These are phyloP conservation scores for Dichotomocladium elegans DNA, from an alignment of 371 early-diverging fungal genomes.

Conservation along the genomic window DNA sequence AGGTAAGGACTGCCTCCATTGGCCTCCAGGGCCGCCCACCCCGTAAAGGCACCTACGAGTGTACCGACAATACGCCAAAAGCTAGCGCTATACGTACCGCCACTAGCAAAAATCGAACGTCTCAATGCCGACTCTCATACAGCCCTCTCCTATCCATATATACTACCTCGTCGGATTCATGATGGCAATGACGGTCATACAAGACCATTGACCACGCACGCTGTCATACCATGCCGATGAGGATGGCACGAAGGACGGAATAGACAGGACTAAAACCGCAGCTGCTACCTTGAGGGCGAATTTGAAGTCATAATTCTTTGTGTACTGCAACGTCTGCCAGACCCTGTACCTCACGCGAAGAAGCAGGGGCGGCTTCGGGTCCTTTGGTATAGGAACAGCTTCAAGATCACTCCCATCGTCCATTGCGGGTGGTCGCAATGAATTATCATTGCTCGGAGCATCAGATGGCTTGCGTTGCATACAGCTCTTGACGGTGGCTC, in stretches of 20 bases:
- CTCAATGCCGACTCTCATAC: background rate
- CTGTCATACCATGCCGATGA: constrained; percentile 32
- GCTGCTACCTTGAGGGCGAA: constrained; percentile 59
- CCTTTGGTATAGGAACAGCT: background rate
- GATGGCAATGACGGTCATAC: constrained; percentile 56
- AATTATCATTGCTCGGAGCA: background rate
- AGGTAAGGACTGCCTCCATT: constrained; percentile 48
- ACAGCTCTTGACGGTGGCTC: background rate
- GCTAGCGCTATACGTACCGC: constrained; percentile 52
- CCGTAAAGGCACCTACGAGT: constrained; percentile 45
- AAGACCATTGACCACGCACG: constrained; percentile 58
- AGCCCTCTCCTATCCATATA: background rate
- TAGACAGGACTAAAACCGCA: constrained; percentile 38
- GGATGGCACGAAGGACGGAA: constrained; percentile 49
- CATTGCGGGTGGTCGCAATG: too few species aligned
- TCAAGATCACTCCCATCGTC: too few species aligned
- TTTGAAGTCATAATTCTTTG: constrained; percentile 49
- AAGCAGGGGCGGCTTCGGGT: constrained; percentile 19
- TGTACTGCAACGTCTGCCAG: constrained; percentile 41
- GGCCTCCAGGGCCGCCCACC: constrained; percentile 47
- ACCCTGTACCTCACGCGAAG: constrained; percentile 40
- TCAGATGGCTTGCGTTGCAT: background rate
- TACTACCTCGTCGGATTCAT: constrained; percentile 54
- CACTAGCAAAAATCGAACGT: constrained; percentile 15
- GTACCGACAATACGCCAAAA: constrained; percentile 57